Conservation (phyloP, 441 rosid genomes). For the Jatropha multifida region DNA sequence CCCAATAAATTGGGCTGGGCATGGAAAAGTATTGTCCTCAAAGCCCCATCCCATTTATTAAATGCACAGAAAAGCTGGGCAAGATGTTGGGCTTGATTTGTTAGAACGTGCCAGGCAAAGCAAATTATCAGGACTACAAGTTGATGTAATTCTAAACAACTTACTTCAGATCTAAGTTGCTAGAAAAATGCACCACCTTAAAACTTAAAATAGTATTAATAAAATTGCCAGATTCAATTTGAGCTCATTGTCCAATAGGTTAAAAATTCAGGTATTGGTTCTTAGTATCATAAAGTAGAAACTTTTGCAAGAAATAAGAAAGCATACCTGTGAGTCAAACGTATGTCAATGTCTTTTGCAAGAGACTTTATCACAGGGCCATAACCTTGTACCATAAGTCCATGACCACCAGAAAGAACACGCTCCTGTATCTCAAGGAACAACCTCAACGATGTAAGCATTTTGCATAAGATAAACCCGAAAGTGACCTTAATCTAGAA, state of each 20-base stretch:
- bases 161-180: neutral
- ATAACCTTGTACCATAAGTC: conserved; percentile 90
- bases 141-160: neutral
- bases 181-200: neutral
- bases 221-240: neutral
- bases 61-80: too few relatives aligned
- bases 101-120: too few relatives aligned
- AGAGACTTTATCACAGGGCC: conserved; percentile 78
- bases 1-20: neutral
- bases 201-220: neutral
- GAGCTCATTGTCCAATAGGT: neutral
- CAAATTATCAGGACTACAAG: neutral
- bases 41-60: neutral
- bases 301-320: neutral
- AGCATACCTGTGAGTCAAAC: conserved; percentile 63
- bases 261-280: neutral
- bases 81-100: neutral
- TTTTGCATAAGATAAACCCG: neutral
- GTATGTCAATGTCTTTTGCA: conserved; percentile 66
- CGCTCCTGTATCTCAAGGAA: conserved; percentile 53
- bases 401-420: conserved; percentile 91
- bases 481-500: neutral
- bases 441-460: conserved; percentile 17
- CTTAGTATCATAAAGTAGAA: neutral
- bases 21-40: neutral